Evolutionary conservation across 495 filamentous ascomycete genomes (phyloP).

Genomic region (Xylaria acuta): DNA sequence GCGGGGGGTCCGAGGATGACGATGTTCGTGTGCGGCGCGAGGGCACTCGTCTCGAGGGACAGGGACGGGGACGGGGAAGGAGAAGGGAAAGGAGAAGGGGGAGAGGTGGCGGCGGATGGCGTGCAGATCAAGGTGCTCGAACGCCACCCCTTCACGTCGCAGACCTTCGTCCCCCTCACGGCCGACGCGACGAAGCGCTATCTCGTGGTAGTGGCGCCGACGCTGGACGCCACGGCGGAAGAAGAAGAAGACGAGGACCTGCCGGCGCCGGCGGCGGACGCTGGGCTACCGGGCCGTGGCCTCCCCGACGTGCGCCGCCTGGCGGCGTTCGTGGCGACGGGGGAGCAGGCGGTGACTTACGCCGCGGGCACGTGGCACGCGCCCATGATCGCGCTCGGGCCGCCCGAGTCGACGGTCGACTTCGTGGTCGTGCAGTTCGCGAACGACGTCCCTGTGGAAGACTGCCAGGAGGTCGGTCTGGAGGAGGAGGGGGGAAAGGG

Average conservation of each 20-base stretch:
- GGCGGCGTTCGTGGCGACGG: slow-evolving; percentile 79
- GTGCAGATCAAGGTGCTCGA: slow-evolving; percentile 83
- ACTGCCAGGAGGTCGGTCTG: slow-evolving; percentile 80
- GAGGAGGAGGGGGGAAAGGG: slow-evolving; percentile 46
- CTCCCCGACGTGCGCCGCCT: slow-evolving; percentile 75
- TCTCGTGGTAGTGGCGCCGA: slow-evolving; percentile 92
- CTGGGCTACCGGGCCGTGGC: slow-evolving; percentile 58
- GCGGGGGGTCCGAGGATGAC: slow-evolving; percentile 72
- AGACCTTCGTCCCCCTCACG: slow-evolving; percentile 87
- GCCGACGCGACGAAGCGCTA: slow-evolving; percentile 60
- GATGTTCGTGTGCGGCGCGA: slow-evolving; percentile 88
- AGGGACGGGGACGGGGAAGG: neutral
- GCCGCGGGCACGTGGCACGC: slow-evolving; percentile 94
- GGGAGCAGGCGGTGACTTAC: slow-evolving; percentile 88
- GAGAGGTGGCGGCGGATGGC: slow-evolving; percentile 4
- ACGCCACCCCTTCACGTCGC: slow-evolving; percentile 90
- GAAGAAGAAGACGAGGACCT: slow-evolving; percentile 43
- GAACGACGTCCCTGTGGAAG: slow-evolving; percentile 83
- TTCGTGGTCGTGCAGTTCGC: slow-evolving; percentile 91
- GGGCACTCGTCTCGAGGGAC: slow-evolving; percentile 41
- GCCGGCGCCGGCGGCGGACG: slow-evolving; percentile 39
- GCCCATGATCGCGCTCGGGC: slow-evolving; percentile 86
- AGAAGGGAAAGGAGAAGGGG: neutral
- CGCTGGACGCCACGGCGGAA: slow-evolving; percentile 49
- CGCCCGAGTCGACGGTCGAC: slow-evolving; percentile 62